A percentile compares a stretch with the other conserved stretches of the same genome.
Evolutionary conservation across 768 basidiomycete species (phyloP).

Genomic region (Leccinum variicolor): DNA sequence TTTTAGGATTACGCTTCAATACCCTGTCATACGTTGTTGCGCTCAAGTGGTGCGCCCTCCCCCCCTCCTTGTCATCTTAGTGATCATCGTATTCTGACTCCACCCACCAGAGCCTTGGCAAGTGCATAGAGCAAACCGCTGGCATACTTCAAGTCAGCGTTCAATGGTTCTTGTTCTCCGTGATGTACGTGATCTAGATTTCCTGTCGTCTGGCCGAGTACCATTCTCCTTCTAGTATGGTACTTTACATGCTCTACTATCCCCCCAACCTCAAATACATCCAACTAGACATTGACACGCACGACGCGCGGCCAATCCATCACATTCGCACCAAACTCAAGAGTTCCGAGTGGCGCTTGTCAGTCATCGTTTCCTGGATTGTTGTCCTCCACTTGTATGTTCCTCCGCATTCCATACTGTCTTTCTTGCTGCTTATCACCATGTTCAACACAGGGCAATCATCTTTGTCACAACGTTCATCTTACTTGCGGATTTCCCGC

Average conservation of each 20-base stretch:
- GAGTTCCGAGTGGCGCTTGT: slow-evolving; percentile 75
- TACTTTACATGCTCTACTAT: slow-evolving; percentile 91
- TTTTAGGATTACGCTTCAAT: slow-evolving; percentile 79
- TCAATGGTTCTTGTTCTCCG: slow-evolving; percentile 81
- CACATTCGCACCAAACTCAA: slow-evolving; percentile 47
- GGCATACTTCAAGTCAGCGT: slow-evolving; percentile 79
- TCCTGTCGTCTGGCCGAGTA: background rate
- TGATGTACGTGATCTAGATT: slow-evolving; percentile 59
- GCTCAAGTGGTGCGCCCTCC: slow-evolving; percentile 56
- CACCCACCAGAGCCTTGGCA: slow-evolving; percentile 52
- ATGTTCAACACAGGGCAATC: slow-evolving; percentile 29
- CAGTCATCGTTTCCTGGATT: slow-evolving; percentile 70
- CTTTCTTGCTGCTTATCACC: background rate
- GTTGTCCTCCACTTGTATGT: slow-evolving; percentile 72
- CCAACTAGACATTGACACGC: slow-evolving; percentile 38
- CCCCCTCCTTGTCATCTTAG: background rate
- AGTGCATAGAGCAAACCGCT: slow-evolving; percentile 75
- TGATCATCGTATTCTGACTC: background rate
- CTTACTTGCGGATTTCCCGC: slow-evolving; percentile 47
- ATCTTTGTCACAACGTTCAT: slow-evolving; percentile 58
- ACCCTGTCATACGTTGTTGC: slow-evolving; percentile 81
- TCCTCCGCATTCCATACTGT: background rate
- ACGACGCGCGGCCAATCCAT: slow-evolving; percentile 40
- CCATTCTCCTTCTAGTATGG: slow-evolving; percentile 48
- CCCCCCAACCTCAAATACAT: slow-evolving; percentile 78